These are phyloP conservation scores for Solanum hybrid DNA, from an alignment of 305 asterid species.

Conservation along the genomic window DNA sequence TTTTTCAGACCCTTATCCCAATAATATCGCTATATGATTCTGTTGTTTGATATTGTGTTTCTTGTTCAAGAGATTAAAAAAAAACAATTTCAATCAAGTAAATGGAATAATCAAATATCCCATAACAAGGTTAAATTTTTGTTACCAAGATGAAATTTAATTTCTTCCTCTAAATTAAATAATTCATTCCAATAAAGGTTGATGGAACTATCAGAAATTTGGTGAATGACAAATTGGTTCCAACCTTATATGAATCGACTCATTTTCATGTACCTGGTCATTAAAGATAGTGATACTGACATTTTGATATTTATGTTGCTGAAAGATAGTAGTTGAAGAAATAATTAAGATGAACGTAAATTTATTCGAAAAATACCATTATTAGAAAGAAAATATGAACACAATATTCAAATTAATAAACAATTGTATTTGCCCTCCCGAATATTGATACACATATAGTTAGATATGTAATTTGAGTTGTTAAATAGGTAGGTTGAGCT, in stretches of 20 bases:
- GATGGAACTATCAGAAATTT: background rate
- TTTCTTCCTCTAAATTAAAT: background rate
- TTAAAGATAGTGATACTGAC: background rate
- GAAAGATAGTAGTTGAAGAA: background rate
- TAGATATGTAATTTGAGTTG: background rate
- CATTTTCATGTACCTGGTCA: background rate
- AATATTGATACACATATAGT: background rate
- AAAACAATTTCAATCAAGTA: background rate
- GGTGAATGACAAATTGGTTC: background rate
- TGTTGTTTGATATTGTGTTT: background rate
- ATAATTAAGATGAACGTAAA: background rate
- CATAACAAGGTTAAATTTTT: background rate
- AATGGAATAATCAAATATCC: background rate
- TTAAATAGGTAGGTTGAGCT: background rate
- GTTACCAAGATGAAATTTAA: background rate
- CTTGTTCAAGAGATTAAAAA: background rate
- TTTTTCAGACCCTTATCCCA: too few relatives aligned
- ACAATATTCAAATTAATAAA: background rate
- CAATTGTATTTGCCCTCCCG: background rate
- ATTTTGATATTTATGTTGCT: background rate
- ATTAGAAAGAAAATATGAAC: background rate
- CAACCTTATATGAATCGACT: background rate
- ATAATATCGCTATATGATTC: background rate
- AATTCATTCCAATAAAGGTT: background rate
- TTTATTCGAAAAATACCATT: background rate